phyloP scores from a whole-genome alignment of 805 yeast genomes.

The Candida khao-thaluensis region DNA sequence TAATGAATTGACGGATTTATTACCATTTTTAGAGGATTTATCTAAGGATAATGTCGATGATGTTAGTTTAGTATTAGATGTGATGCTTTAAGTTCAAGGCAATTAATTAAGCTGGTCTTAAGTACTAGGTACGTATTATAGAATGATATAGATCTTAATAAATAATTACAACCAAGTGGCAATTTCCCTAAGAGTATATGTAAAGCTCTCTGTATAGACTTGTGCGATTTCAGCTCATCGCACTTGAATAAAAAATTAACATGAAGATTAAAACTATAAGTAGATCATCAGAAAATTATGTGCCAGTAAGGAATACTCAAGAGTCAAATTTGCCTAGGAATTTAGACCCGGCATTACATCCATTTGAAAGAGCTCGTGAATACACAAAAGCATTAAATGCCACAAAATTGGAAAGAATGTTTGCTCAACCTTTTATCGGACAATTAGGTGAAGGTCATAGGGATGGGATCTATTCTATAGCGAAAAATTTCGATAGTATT shows the following conservation, averaged over 20 bases:
- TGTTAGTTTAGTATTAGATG: conserved; percentile 82
- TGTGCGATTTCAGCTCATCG: no score
- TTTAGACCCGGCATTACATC: conserved; percentile 91
- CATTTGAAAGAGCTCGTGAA: conserved; percentile 95
- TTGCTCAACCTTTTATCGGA: conserved; percentile 96
- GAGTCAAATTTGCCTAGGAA: conserved; percentile 86
- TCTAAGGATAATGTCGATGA: conserved; percentile 73
- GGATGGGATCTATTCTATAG: conserved; percentile 88
- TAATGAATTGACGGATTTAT: conserved; percentile 86
- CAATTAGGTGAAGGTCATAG: conserved; percentile 93
- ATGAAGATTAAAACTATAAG: conserved; percentile 86
- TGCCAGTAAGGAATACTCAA: conserved; percentile 89
- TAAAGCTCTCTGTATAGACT: no score
- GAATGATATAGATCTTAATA: background rate
- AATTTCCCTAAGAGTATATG: no score
- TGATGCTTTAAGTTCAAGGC: conserved; percentile 37
- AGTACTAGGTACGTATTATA: conserved; percentile 2
- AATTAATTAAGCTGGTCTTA: conserved; percentile 16
- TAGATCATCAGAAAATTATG: conserved; percentile 86
- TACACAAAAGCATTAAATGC: conserved; percentile 93
- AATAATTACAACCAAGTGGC: no score
- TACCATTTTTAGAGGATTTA: conserved; percentile 87
- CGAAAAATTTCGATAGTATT: conserved; percentile 68
- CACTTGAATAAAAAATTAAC: background rate
- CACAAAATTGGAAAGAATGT: conserved; percentile 91